Evolutionary conservation across 2,329 filamentous ascomycete species (phyloP).

Genomic region (Beauveria brongniartii): DNA sequence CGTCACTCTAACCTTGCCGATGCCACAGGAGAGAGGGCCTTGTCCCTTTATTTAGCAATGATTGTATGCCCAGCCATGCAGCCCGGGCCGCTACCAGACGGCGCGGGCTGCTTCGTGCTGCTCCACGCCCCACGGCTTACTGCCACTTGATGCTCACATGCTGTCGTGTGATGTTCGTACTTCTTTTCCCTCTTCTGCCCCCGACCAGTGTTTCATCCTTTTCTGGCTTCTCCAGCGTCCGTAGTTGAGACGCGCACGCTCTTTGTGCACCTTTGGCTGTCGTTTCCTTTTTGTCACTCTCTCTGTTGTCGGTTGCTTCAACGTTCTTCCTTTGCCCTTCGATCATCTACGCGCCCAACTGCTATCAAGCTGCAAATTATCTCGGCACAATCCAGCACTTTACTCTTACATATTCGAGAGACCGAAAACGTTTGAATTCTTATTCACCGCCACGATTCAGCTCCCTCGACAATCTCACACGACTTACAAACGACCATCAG

Average conservation of each 20-base stretch:
- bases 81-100: neutral
- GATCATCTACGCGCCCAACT: neutral
- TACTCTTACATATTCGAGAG: no score
- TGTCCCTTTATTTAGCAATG: constrained; percentile 3
- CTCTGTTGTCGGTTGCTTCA: neutral
- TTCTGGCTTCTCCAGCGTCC: neutral
- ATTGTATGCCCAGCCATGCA: neutral
- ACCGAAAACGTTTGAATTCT: neutral
- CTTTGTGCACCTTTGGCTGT: neutral
- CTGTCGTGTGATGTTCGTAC: constrained; percentile 4
- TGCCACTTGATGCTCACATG: constrained; percentile 9
- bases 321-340: neutral
- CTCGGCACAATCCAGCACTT: neutral
- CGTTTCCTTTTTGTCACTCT: neutral
- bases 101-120: neutral
- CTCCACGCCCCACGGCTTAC: neutral
- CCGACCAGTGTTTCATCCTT: neutral
- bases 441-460: neutral
- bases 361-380: constrained; percentile 10
- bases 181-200: neutral
- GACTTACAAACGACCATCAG: neutral
- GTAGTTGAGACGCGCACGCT: constrained; percentile 5
- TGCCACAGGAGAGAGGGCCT: neutral
- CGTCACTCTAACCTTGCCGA: neutral
- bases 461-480: neutral